Percentiles rank a stretch among this genome's conserved stretches.
Evolutionary conservation across 768 basidiomycete genomes (phyloP).

Genomic region (Trametopsis cervina): DNA sequence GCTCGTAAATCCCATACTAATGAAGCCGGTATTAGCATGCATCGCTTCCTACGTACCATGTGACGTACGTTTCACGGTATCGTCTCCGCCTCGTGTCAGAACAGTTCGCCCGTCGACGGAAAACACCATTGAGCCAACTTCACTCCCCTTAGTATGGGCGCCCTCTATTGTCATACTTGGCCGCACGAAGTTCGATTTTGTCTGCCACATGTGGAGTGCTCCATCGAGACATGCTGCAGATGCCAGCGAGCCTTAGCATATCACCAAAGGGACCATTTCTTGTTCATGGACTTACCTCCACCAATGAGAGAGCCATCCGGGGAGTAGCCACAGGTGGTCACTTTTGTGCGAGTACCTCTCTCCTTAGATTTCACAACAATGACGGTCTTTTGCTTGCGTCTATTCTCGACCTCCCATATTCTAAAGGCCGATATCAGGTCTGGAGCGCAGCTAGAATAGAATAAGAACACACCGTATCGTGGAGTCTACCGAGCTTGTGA

Average conservation of each 20-base stretch:
- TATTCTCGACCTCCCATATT: slow-evolving; percentile 92
- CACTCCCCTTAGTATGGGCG: slow-evolving; percentile 81
- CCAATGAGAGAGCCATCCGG: slow-evolving; percentile 85
- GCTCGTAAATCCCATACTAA: slow-evolving; percentile 92
- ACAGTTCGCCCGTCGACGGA: slow-evolving; percentile 83
- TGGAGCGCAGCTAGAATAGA: too few relatives aligned
- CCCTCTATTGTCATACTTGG: slow-evolving; percentile 82
- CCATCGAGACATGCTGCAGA: slow-evolving; percentile 81
- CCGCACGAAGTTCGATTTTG: slow-evolving; percentile 87
- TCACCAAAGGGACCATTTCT: slow-evolving; percentile 12
- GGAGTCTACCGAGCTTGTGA: slow-evolving; percentile 92
- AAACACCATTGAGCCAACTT: slow-evolving; percentile 83
- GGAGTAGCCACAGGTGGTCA: slow-evolving; percentile 82
- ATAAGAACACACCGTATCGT: slow-evolving; percentile 67
- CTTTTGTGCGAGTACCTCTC: slow-evolving; percentile 87
- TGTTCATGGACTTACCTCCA: slow-evolving; percentile 51
- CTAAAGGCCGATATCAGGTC: too few relatives aligned
- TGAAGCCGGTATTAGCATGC: neutral
- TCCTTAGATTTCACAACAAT: slow-evolving; percentile 98
- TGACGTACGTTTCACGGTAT: slow-evolving; percentile 87
- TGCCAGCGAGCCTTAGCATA: slow-evolving; percentile 5
- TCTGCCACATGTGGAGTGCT: slow-evolving; percentile 88
- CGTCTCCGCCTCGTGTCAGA: slow-evolving; percentile 88
- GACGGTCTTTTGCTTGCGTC: slow-evolving; percentile 89
- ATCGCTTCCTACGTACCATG: neutral